phyloP scores from a whole-genome alignment of 805 yeast genomes.

The Saturnispora sanitii region DNA sequence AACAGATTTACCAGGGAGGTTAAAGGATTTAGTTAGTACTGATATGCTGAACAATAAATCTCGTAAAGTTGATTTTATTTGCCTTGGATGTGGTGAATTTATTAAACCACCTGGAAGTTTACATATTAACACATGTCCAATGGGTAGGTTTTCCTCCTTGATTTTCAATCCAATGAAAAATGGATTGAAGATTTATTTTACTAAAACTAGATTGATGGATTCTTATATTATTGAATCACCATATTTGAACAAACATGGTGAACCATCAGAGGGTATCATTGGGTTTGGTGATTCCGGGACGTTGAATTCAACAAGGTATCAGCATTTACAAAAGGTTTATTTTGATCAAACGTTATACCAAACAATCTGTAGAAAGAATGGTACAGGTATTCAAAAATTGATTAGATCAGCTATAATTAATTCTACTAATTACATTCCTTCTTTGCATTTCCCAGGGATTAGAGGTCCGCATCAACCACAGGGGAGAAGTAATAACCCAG shows the following conservation, averaged over 20 bases:
- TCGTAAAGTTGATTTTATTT: slow-evolving; percentile 10
- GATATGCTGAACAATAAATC: slow-evolving; percentile 4
- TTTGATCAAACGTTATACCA: slow-evolving; percentile 33
- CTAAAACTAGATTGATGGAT: slow-evolving; percentile 7
- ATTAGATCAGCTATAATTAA: slow-evolving; percentile 5
- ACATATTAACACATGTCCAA: slow-evolving; percentile 17
- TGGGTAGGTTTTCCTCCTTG: slow-evolving; percentile 17
- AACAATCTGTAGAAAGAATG: slow-evolving; percentile 9
- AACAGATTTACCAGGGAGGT: slow-evolving; percentile 37
- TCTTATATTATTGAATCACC: slow-evolving; percentile 43
- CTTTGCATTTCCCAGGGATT: slow-evolving; percentile 18
- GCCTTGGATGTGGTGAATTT: slow-evolving; percentile 22
- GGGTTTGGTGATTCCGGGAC: slow-evolving; percentile 48
- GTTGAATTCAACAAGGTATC: slow-evolving; percentile 43
- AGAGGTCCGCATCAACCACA: slow-evolving; percentile 18
- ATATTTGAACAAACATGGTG: slow-evolving; percentile 68
- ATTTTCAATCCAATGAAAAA: slow-evolving; percentile 24
- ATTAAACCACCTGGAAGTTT: slow-evolving; percentile 6
- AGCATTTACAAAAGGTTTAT: slow-evolving; percentile 50
- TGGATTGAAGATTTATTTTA: slow-evolving; percentile 11
- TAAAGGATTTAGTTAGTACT: slow-evolving; percentile 10
- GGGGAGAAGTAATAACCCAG: slow-evolving; percentile 8
- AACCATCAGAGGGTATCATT: slow-evolving; percentile 47
- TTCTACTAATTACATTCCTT: slow-evolving; percentile 9
- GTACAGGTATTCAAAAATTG: slow-evolving; percentile 7